These are phyloP conservation scores for Recurvomyces mirabilis DNA, from an alignment of 495 filamentous ascomycete genomes.

Conservation along the genomic window DNA sequence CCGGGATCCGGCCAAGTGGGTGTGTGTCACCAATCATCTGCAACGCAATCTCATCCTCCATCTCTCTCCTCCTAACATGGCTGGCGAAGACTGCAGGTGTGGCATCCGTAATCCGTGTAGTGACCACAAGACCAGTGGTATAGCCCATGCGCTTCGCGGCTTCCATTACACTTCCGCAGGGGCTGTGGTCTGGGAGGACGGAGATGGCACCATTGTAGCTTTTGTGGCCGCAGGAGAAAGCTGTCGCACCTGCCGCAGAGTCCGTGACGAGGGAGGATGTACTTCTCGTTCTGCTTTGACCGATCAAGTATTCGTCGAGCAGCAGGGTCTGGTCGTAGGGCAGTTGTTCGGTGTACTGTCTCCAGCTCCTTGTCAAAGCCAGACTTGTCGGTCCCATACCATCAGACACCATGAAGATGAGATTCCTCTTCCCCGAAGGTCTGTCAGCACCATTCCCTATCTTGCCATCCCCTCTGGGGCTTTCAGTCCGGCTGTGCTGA, in stretches of 20 bases:
- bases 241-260: conserved; percentile 89
- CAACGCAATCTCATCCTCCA: conserved; percentile 83
- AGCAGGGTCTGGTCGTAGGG: conserved; percentile 60
- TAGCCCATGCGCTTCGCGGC: conserved; percentile 87
- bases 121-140: conserved; percentile 87
- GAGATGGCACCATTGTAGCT: conserved; percentile 95
- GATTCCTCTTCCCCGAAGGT: conserved; percentile 68
- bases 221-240: conserved; percentile 84
- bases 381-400: conserved; percentile 94
- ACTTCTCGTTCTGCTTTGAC: conserved; percentile 76
- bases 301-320: conserved; percentile 78
- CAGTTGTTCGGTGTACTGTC: conserved; percentile 50
- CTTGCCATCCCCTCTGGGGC: conserved; percentile 19
- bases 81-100: conserved; percentile 94
- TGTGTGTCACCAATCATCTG: conserved; percentile 74
- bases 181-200: conserved; percentile 67
- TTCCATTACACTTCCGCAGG: conserved; percentile 90
- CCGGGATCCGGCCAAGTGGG: conserved; percentile 73
- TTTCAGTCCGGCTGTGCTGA: conserved; percentile 33
- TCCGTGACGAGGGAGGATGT: conserved; percentile 77
- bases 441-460: conserved; percentile 32
- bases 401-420: conserved; percentile 98
- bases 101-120: conserved; percentile 88
- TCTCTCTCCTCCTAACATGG: conserved; percentile 65
- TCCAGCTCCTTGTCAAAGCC: conserved; percentile 69